These are phyloP conservation scores for Clarireedia paspali DNA, from an alignment of 2,329 filamentous ascomycete genomes.

Conservation along the genomic window DNA sequence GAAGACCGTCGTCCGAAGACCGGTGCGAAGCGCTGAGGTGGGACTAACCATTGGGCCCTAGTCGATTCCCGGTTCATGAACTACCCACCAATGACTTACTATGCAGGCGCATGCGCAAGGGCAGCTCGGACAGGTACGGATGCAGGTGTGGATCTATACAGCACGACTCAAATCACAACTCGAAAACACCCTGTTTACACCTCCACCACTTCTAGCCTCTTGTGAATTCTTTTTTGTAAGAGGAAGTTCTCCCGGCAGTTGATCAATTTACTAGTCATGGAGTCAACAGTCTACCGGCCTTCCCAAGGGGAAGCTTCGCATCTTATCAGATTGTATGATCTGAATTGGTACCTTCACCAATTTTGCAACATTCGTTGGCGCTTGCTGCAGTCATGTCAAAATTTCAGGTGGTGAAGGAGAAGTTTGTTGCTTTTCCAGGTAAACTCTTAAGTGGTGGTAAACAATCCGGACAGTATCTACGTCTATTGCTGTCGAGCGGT, in stretches of 20 bases:
- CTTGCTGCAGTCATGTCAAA: conserved; percentile 3
- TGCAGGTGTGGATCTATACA: not conserved
- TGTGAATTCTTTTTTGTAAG: not conserved
- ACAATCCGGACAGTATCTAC: conserved; percentile 1
- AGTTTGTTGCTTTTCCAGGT: not conserved
- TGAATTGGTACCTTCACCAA: not conserved
- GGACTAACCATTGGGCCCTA: too few relatives aligned
- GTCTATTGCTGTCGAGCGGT: not conserved
- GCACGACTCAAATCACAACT: not conserved
- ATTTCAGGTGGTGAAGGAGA: not conserved
- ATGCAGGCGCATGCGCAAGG: too few relatives aligned
- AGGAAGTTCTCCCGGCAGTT: not conserved
- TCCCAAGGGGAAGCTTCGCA: not conserved
- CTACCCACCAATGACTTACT: too few relatives aligned
- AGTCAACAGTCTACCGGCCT: not conserved
- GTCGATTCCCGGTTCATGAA: too few relatives aligned
- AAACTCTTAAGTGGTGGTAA: not conserved
- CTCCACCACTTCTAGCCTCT: not conserved
- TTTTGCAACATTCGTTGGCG: not conserved
- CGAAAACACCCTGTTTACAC: too few relatives aligned
- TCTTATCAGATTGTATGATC: not conserved
- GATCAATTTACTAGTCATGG: not conserved
- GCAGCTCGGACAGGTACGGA: too few relatives aligned
- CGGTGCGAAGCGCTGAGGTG: too few relatives aligned
- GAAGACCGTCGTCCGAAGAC: not conserved